Conservation (phyloP, 2,329 filamentous ascomycete species). For the Sphaerulina musiva region DNA sequence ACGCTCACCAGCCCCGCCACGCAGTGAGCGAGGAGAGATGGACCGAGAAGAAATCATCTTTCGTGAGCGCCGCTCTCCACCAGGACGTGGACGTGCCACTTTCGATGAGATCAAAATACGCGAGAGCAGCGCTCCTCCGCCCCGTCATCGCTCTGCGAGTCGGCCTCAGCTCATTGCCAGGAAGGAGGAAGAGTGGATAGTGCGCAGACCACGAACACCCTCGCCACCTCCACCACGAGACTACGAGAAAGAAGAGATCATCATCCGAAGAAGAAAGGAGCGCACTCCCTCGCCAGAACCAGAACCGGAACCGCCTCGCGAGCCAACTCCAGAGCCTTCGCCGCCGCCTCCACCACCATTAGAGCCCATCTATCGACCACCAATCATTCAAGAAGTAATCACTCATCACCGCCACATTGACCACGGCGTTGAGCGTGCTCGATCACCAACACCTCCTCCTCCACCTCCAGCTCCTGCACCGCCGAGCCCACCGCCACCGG, state of each 20-base stretch:
- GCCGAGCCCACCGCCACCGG: conserved; percentile 28
- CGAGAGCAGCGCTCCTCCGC: conserved; percentile 32
- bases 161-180: conserved; percentile 33
- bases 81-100: conserved; percentile 19
- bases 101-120: conserved; percentile 32
- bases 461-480: conserved; percentile 41
- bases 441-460: conserved; percentile 41
- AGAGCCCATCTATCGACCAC: conserved; percentile 64
- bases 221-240: conserved; percentile 31
- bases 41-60: conserved; percentile 37
- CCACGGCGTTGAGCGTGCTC: conserved; percentile 54
- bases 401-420: conserved; percentile 83
- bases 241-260: conserved; percentile 38
- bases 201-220: conserved; percentile 34
- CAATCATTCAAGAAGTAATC: conserved; percentile 81
- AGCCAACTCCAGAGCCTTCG: conserved; percentile 47
- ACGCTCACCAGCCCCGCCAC: conserved; percentile 19
- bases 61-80: conserved; percentile 25
- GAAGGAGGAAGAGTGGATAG: conserved; percentile 34
- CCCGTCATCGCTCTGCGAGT: conserved; percentile 27
- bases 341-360: conserved; percentile 47
- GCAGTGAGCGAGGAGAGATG: conserved; percentile 17
- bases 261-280: conserved; percentile 40
- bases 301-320: conserved; percentile 37
- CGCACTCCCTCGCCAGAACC: conserved; percentile 31